These are phyloP conservation scores for Rhododendron molle DNA, from an alignment of 148 eudicot genomes.

Conservation along the genomic window DNA sequence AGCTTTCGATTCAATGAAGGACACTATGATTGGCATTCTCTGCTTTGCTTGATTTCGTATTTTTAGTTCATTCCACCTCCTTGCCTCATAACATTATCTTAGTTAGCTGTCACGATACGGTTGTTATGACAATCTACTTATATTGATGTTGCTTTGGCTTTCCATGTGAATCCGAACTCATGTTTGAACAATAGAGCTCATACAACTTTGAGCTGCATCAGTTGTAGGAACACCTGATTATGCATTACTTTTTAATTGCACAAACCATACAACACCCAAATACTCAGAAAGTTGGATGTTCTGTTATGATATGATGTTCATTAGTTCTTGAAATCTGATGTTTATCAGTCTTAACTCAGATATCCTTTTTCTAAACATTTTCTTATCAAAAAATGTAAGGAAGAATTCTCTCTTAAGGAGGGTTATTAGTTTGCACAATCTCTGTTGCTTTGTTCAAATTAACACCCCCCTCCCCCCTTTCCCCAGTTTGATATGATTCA, in stretches of 20 bases:
- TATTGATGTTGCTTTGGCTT: conserved; percentile 2
- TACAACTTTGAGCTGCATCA: neutral
- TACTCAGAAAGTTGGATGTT: too few relatives aligned
- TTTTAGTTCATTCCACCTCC: neutral
- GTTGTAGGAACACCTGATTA: neutral
- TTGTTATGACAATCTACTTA: neutral
- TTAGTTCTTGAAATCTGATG: conserved; percentile 2
- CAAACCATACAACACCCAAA: neutral
- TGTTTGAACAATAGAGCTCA: neutral
- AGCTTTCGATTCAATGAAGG: neutral
- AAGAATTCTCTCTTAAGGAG: neutral
- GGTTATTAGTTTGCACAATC: neutral
- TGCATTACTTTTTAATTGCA: neutral
- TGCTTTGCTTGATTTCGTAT: neutral
- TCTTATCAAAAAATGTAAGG: too few relatives aligned
- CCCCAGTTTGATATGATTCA: conserved; percentile 5
- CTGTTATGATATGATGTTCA: neutral
- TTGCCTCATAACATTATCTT: neutral
- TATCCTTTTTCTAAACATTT: neutral
- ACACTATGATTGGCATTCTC: neutral
- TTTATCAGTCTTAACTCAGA: neutral
- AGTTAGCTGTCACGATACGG: neutral
- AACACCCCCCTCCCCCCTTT: neutral
- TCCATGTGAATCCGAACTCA: neutral
- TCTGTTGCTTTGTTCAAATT: neutral